These are phyloP conservation scores for Xenosphaeropsis pyriputrescens DNA, from an alignment of 2,329 filamentous ascomycete species.

Conservation along the genomic window DNA sequence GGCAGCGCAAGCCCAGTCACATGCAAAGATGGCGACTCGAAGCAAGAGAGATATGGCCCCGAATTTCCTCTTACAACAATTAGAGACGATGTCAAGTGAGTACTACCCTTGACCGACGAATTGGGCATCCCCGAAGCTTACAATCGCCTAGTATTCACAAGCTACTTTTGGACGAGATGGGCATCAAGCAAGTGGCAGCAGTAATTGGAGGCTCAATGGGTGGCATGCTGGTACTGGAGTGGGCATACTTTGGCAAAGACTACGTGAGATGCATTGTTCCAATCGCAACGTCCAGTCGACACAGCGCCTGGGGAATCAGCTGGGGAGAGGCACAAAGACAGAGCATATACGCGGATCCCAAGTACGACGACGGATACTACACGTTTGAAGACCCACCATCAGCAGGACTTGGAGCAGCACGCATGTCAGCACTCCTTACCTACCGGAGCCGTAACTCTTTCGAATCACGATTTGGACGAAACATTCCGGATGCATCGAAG, in stretches of 20 bases:
- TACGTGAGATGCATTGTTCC: slow-evolving; percentile 72
- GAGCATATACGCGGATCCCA: slow-evolving; percentile 95
- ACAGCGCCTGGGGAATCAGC: slow-evolving; percentile 82
- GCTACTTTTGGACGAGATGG: slow-evolving; percentile 65
- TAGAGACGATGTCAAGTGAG: slow-evolving; percentile 85
- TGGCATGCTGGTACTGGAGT: slow-evolving; percentile 83
- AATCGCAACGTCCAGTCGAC: slow-evolving; percentile 71
- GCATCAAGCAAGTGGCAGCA: slow-evolving; percentile 62
- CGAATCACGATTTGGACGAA: slow-evolving; percentile 86
- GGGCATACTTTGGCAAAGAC: slow-evolving; percentile 78
- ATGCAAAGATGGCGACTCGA: slow-evolving; percentile 64
- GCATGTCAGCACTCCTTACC: slow-evolving; percentile 91
- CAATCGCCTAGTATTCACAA: slow-evolving; percentile 51
- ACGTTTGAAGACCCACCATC: slow-evolving; percentile 71
- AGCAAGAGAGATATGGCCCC: slow-evolving; percentile 71
- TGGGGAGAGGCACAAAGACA: slow-evolving; percentile 83
- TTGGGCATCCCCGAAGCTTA: slow-evolving; percentile 5
- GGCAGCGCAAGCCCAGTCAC: slow-evolving; percentile 83
- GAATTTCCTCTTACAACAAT: slow-evolving; percentile 95
- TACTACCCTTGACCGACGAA: slow-evolving; percentile 2
- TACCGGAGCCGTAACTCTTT: slow-evolving; percentile 97
- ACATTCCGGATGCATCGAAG: slow-evolving; percentile 74
- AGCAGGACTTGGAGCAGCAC: slow-evolving; percentile 79
- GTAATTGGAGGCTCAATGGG: slow-evolving; percentile 78
- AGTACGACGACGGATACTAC: slow-evolving; percentile 97